Evolutionary conservation across 768 basidiomycete genomes (phyloP), one percentile per base, ranked within the genome.

Genomic region (Boletus tomentosulus): DNA sequence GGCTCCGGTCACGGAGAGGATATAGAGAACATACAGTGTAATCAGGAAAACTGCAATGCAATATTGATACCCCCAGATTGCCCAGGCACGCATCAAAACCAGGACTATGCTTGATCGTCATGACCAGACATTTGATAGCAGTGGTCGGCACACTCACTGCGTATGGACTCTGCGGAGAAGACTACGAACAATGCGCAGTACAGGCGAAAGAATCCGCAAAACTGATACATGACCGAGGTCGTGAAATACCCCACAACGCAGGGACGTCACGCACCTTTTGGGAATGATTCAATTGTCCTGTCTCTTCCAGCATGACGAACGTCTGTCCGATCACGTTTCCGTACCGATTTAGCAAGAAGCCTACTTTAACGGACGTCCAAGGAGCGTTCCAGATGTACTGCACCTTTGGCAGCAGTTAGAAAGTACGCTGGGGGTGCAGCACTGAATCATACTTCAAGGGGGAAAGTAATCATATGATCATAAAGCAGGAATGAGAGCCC

Each of bases 331-430:
- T 15, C 22, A 58, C 13, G 24, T 46, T 55, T 6, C 38, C 59
- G 15, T 60, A 60, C 16, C 59, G 57, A 35, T 55, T 58, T 33
- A 55, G 25, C 3, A 60, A 49, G 22, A 60, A 58, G 16, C 42
- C 33, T 22, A 34, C 45, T 50, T 60, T 57, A 30, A 27, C 33
- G 10, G 39, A 2, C 7, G 46, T 34, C 53, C 58, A 59, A 10
- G 48, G 58, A 4, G 43, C 46, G 5, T 28, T 30, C 49, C 56
- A 51, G 8, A 35, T 49, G 10, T 48, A 34, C 13, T 13, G 34
- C 19, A 47, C 45, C 50, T 53, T 48, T 38, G 46, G 16, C 31
- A 30, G 6, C 31, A 22, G 46, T 47, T 13, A 47, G 46, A 34
- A 34, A 6, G 22, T 16, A 16, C 24, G 13, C 11, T 24, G 46